Conservation (phyloP, 345 rosid species). For the Kandelia obovata region DNA sequence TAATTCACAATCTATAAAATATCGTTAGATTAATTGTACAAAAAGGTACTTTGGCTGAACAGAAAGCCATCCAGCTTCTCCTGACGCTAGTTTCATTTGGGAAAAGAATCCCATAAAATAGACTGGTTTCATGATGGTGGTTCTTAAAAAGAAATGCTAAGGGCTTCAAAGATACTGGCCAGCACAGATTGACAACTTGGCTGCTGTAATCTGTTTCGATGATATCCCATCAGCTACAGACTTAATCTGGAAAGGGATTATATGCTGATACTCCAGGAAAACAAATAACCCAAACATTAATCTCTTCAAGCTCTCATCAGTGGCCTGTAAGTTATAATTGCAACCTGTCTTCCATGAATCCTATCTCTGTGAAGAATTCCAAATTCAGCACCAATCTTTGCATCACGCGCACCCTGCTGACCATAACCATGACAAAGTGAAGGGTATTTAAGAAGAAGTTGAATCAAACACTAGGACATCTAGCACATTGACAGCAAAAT, state of each 20-base stretch:
- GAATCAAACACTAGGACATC: constrained; percentile 51
- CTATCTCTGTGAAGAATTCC: no score
- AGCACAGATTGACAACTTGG: constrained; percentile 5
- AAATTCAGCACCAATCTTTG: no score
- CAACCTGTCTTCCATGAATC: no score
- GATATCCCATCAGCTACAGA: constrained; percentile 4
- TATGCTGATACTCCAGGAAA: no score
- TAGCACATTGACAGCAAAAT: constrained; percentile 42
- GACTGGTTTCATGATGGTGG: neutral
- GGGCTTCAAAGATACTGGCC: neutral
- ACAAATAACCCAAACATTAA: neutral
- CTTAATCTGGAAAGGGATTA: constrained; percentile 2
- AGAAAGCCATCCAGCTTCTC: no score
- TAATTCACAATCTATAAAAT: no score
- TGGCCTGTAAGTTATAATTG: no score
- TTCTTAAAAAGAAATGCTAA: neutral
- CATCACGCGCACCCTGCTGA: no score
- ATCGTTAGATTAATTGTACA: no score
- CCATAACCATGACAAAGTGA: no score
- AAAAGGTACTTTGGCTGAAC: no score
- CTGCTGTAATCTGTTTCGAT: constrained; percentile 24
- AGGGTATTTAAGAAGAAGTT: constrained; percentile 21
- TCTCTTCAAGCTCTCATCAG: constrained; percentile 37
- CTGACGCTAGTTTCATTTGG: no score
- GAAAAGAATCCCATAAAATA: neutral